Conservation (phyloP, 2,329 filamentous ascomycete genomes). For the Periconia sp. region DNA sequence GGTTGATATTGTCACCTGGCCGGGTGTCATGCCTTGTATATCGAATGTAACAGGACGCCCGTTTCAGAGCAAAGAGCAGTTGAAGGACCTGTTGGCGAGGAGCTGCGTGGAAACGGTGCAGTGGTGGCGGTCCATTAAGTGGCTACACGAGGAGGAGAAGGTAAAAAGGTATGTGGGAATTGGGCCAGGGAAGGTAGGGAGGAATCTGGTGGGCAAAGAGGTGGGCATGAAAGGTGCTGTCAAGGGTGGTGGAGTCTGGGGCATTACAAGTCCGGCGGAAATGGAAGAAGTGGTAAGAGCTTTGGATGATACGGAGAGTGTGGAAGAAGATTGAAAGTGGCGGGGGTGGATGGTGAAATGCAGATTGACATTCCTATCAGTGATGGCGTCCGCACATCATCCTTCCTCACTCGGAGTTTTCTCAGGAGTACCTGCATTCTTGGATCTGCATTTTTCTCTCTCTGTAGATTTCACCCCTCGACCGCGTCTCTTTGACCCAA, state of each 20-base stretch:
- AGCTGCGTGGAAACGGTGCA: conserved; percentile 88
- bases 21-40: conserved; percentile 73
- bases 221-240: conserved; percentile 83
- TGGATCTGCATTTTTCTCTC: not conserved
- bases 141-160: conserved; percentile 79
- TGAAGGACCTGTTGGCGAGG: conserved; percentile 77
- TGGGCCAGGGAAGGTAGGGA: conserved; percentile 88
- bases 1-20: conserved; percentile 72
- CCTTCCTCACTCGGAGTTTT: not conserved
- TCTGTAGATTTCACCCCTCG: too few species aligned
- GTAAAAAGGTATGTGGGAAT: conserved; percentile 88
- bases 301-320: conserved; percentile 49
- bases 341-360: not conserved
- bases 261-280: conserved; percentile 73
- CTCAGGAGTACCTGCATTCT: not conserved
- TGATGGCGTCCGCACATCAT: not conserved
- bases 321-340: conserved; percentile 36
- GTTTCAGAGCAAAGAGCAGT: conserved; percentile 70
- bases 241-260: conserved; percentile 92
- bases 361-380: not conserved
- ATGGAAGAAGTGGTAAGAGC: conserved; percentile 50
- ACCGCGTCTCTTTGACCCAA: too few species aligned
- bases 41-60: conserved; percentile 84
- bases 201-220: conserved; percentile 93
- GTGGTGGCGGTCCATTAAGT: conserved; percentile 94